A percentile compares a stretch with the other conserved stretches of the same genome.
Evolutionary conservation across 176 grass and related monocot genomes (phyloP).

Genomic region (Olyra latifolia): DNA sequence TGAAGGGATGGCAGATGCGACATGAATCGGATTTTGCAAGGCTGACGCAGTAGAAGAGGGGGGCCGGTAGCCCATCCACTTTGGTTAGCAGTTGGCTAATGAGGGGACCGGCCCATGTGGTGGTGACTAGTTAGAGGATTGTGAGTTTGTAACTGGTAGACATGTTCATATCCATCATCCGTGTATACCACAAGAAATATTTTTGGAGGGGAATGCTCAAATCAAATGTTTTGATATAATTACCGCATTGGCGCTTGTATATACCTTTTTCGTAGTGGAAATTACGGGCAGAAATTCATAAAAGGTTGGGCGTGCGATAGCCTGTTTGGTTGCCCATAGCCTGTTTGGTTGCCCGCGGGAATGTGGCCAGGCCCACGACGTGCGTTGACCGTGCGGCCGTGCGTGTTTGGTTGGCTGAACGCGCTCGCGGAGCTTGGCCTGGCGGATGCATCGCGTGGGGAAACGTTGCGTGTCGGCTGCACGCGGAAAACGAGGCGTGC

Average conservation of each 20-base stretch:
- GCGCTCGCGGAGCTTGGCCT: too few species aligned
- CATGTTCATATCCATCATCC: not conserved
- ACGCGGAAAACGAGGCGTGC: too few species aligned
- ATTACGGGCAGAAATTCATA: not conserved
- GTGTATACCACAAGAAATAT: constrained; percentile 17
- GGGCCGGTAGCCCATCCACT: not conserved
- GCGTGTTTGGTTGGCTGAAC: too few species aligned
- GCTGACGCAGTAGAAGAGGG: not conserved
- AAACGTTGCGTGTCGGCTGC: too few species aligned
- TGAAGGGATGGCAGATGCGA: too few species aligned
- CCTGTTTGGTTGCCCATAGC: too few species aligned
- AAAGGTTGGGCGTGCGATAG: not conserved
- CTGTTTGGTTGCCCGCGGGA: too few species aligned
- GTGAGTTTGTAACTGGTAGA: not conserved
- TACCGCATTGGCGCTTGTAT: not conserved
- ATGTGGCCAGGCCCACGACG: too few species aligned
- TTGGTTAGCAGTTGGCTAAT: not conserved
- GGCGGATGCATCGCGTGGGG: too few species aligned
- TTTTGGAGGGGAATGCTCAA: not conserved
- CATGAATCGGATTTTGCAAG: not conserved
- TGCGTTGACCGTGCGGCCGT: too few species aligned
- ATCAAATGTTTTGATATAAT: not conserved
- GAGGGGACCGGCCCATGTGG: not conserved
- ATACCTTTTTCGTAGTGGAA: not conserved
- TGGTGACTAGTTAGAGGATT: constrained; percentile 31